Base-by-base conservation (phyloP, 2,329 filamentous ascomycete genomes). In the Arthroderma sp. region DNA sequence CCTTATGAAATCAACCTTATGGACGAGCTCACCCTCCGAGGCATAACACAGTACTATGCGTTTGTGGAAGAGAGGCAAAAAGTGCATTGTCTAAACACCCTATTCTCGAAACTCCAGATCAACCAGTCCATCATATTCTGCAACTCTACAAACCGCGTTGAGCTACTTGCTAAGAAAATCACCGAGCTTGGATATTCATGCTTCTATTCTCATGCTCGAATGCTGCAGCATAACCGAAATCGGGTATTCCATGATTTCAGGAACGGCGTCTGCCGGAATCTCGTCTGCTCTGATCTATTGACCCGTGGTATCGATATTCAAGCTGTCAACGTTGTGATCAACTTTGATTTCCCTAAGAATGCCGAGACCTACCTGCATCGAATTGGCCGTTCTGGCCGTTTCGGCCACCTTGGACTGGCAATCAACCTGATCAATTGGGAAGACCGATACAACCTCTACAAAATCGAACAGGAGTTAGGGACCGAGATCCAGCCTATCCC, bases 121-220 rank as follows among this genome's bases (percentile, higher is more conserved):
- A 98, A 98, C 76, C 93, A 98, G 77, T 98, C 94, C 61, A 98
- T 98, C 77, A 98, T 98, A 71, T 98, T 98, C 78, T 98, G 93
- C 77, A 98, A 98, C 75, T 98, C 93, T 41, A 98, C 93, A 56
- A 97, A 97, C 73, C 88, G 93, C 63, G 93, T 98, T 60, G 93
- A 98, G 74, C 80, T 98, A 56, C 82, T 98, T 25, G 93, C 93
- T 54, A 98, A 98, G 80, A 98, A 98, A 75, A 98, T 98, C 68
- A 98, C 94, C 52, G 94, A 98, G 73, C 83, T 98, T 63, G 93
- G 93, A 63, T 98, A 98, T 75, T 98, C 93, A 0, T 98, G 93
- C 77, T 98, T 97, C 77, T 98, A 98, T 77, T 97, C 91, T 65
- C 93, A 98, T 73, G 93, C 93, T 55, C 90, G 91, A 69, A 98